Percentiles rank a stretch among this genome's conserved stretches.
These are phyloP conservation scores for Hypoxylon sp. DNA, from an alignment of 2,329 filamentous ascomycete genomes.

Conservation along the genomic window DNA sequence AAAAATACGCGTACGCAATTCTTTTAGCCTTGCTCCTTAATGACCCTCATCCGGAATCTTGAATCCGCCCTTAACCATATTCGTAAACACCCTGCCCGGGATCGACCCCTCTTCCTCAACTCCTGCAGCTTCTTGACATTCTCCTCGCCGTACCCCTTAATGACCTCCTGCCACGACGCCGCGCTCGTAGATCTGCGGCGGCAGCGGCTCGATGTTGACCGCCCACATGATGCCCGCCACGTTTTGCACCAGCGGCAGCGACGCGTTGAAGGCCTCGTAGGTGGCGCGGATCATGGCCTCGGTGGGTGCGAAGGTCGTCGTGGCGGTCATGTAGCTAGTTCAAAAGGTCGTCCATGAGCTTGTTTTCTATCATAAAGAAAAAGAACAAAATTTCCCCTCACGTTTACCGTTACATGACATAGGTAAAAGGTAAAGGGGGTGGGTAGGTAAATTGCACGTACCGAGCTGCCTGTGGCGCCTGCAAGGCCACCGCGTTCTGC, in stretches of 20 bases:
- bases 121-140: no score
- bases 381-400: no score
- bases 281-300: slow-evolving; percentile 31
- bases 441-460: slow-evolving; percentile 6
- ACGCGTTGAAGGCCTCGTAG: slow-evolving; percentile 26
- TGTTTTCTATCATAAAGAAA: no score
- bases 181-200: slow-evolving; percentile 35
- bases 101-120: no score
- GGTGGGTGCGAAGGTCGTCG: slow-evolving; percentile 30
- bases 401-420: no score
- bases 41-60: no score
- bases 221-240: slow-evolving; percentile 32
- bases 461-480: slow-evolving; percentile 28
- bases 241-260: slow-evolving; percentile 13
- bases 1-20: no score
- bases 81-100: no score
- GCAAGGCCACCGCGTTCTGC: slow-evolving; percentile 15
- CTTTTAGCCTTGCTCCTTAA: no score
- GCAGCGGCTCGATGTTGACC: slow-evolving; percentile 33
- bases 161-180: no score
- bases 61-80: no score
- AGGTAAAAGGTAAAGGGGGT: background rate
- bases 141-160: no score
- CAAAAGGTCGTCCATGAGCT: background rate
- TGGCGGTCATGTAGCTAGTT: slow-evolving; percentile 27